Evolutionary conservation across 345 rosid species (phyloP), one percentile per base, ranked within the genome.

Genomic region (Gynandropsis gynandra): DNA sequence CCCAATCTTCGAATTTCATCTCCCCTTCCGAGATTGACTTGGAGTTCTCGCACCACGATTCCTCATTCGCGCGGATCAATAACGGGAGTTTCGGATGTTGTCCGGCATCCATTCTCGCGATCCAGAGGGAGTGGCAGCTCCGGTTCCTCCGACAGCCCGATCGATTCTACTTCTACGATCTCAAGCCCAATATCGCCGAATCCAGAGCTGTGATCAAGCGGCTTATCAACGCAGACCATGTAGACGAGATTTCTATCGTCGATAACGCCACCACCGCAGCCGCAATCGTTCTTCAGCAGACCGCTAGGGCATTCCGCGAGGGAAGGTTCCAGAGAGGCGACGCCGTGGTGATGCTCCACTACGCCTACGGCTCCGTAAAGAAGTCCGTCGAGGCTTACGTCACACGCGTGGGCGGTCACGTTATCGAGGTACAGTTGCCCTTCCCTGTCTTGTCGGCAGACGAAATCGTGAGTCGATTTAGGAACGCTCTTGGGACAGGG

Each of bases 251-350:
- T 65, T 86, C 95, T 1, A 69, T 89, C 51, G 94, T 89, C 14
- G 97, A 89, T 46, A 89, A 86, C 76, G 97, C 90, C 21, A 86
- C 97, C 48, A 86, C 97, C 9, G 96, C 97, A 4, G 97, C 77
- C 0, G 86, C 97, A 1, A 83, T 89, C 39, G 90, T 89, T 18
- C 66, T 86, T 20, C 94, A 86, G 61, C 70, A 76, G 59, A 53
- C 69, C 16, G 83, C 94, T 4, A 71, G 96, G 90, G 69, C 72
- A 4, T 89, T 89, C 35, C 56, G 76, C 4, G 90, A 78, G 19
- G 96, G 97, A 3, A 63, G 63, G 55, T 83, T 72, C 61, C 19
- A 61, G 3, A 72, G 61, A 58, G 95, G 93, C 8, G 97, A 89
- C 58, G 90, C 69, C 8, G 90, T 65, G 33, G 79, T 89, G 12